Conservation (phyloP, 768 basidiomycete species). For the Leccinellum albellum region DNA sequence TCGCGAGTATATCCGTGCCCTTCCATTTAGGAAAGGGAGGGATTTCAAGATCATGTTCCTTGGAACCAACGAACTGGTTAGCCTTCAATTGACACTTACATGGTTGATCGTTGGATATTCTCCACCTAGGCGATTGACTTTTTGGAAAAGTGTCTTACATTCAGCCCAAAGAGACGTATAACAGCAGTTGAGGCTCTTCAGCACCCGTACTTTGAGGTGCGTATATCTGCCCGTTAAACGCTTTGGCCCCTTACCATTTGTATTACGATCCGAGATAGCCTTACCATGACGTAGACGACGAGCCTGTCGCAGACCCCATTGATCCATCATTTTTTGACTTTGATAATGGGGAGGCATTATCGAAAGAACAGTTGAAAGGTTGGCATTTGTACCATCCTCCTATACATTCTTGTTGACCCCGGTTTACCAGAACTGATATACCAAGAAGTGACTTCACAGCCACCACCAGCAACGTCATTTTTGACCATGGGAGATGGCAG, state of each 20-base stretch:
- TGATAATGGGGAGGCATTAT: constrained; percentile 60
- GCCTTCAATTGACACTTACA: not conserved
- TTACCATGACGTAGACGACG: constrained; percentile 87
- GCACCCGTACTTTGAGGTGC: constrained; percentile 84
- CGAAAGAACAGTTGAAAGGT: constrained; percentile 73
- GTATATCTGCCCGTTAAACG: constrained; percentile 8
- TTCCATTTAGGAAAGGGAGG: constrained; percentile 82
- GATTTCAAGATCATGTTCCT: constrained; percentile 69
- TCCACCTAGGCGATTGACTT: constrained; percentile 61
- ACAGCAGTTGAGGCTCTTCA: constrained; percentile 83
- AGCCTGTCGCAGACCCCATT: constrained; percentile 73
- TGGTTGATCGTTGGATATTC: not conserved
- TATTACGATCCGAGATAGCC: constrained; percentile 40
- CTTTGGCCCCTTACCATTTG: not conserved
- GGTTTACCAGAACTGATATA: constrained; percentile 41
- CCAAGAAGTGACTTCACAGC: constrained; percentile 40
- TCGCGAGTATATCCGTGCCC: constrained; percentile 83
- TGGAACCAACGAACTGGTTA: constrained; percentile 64
- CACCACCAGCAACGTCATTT: constrained; percentile 15
- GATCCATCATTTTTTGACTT: constrained; percentile 83
- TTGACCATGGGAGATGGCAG: constrained; percentile 13
- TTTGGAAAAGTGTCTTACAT: constrained; percentile 76
- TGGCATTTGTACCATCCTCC: not conserved
- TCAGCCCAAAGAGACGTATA: constrained; percentile 83
- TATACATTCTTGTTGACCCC: not conserved